Conservation (phyloP, 192 early-diverging fungal genomes). For the Rhizophagus prolifer region DNA sequence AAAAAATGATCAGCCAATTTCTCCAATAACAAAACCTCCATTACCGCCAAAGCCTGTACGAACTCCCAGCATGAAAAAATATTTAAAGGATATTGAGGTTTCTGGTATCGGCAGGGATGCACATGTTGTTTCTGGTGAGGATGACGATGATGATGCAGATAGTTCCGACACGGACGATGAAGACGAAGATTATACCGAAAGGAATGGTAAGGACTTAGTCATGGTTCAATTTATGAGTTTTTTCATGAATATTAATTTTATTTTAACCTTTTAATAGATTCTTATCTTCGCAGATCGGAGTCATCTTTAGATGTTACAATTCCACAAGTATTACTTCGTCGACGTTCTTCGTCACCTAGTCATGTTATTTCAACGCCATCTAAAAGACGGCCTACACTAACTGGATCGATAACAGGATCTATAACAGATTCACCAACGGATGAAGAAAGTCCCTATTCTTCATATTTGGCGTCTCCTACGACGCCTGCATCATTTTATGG, state of each 20-base stretch:
- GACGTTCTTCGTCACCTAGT: constrained; percentile 23
- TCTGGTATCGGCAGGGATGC: constrained; percentile 23
- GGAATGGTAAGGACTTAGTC: constrained; percentile 24
- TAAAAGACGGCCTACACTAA: constrained; percentile 31
- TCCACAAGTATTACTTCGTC: not conserved
- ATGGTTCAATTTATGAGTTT: not conserved
- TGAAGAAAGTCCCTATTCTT: constrained; percentile 30
- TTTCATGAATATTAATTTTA: not conserved
- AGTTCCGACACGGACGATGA: constrained; percentile 43
- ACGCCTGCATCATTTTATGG: constrained; percentile 35
- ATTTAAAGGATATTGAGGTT: constrained; percentile 32
- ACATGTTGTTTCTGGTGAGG: constrained; percentile 37
- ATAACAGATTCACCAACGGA: constrained; percentile 43
- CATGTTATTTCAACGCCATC: constrained; percentile 10
- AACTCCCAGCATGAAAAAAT: constrained; percentile 31
- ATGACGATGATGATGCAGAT: constrained; percentile 34
- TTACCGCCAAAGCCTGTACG: constrained; percentile 59
- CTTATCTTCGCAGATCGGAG: constrained; percentile 10
- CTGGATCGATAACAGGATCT: constrained; percentile 22
- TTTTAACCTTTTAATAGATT: constrained; percentile 4
- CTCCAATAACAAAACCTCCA: constrained; percentile 48
- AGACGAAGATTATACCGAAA: constrained; percentile 35
- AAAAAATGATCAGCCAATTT: constrained; percentile 34
- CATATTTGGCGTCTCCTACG: constrained; percentile 35
- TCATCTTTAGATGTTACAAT: constrained; percentile 23